phyloP scores from a whole-genome alignment of 768 basidiomycete species.

The Lactarius psammicola region DNA sequence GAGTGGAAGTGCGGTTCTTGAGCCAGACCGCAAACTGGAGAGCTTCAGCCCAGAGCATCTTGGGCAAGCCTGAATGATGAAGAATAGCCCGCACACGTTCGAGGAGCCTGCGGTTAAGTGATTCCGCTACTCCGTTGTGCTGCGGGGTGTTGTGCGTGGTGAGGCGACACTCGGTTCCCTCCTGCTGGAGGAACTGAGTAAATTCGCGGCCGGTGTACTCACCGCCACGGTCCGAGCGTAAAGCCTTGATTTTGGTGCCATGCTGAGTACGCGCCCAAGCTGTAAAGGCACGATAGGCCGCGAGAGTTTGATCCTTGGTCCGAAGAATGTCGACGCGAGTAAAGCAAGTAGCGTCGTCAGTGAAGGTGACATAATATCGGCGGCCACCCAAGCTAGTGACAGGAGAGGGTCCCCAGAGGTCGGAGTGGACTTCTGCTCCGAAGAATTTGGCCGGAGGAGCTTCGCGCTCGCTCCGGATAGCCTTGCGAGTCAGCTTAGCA shows the following conservation, averaged over 20 bases:
- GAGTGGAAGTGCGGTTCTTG: slow-evolving; percentile 20
- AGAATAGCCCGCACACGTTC: background rate
- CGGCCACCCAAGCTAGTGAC: background rate
- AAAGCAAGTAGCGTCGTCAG: background rate
- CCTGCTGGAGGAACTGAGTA: background rate
- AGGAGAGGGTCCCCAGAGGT: slow-evolving; percentile 6
- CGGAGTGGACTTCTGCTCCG: background rate
- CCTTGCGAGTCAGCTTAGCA: background rate
- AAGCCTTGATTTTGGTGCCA: background rate
- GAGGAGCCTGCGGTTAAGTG: background rate
- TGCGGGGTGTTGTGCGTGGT: background rate
- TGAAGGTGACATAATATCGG: background rate
- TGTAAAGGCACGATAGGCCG: background rate
- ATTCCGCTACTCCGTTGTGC: background rate
- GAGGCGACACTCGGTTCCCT: too few species aligned
- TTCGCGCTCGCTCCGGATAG: background rate
- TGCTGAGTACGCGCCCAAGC: background rate
- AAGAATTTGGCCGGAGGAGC: background rate
- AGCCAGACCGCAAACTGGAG: slow-evolving; percentile 28
- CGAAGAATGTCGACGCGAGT: background rate
- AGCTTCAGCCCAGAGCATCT: slow-evolving; percentile 34
- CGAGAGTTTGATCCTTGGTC: background rate
- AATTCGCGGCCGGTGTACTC: background rate
- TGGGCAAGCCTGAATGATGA: slow-evolving; percentile 19
- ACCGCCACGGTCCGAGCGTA: background rate